Base-by-base conservation (phyloP, 345 rosid species). In the Pistacia atlantica region DNA sequence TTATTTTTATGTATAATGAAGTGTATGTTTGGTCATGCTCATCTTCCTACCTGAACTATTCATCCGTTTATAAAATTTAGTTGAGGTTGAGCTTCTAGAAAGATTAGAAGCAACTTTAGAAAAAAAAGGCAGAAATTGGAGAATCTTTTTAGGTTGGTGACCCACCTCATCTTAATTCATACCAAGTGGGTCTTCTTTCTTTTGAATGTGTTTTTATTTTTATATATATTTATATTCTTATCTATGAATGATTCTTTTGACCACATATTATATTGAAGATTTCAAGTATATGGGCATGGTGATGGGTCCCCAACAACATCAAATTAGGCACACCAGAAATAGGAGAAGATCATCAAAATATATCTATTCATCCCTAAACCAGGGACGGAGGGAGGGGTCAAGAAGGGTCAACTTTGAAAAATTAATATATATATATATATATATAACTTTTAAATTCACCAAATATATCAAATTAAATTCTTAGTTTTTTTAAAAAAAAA, bases 31-130 rank as follows among this genome's bases (percentile, higher is more conserved):
- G 73, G 58, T 57, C 67, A 13, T 67, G 28, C 28, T 3, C 54
- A 67, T 20, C 37, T 63, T 69, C 54, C 65, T 57, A 58, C 45
- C 12, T 58, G 6, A 5, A 52, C 3, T 6, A 49, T 49, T 6
- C 16, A 68, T 28, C 4, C 31, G 28, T 25, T 48, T 67, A 14
- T 11, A 1, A 5, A n/a, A 1, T 35, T 2, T 35, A 33, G 46
- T 42, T 42, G 22, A 16, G 69, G 46, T 42, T 42, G 22, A 16
- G 69, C 58, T 76, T 80, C 74, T 76, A 80, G 79, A 80, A 76
- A 59, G 62, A 71, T 68, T 51, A 38, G 8, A 25, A 25, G 0
- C 1, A 25, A 25, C 1, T 25, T 25, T 0, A 25, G 25, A 25
- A 25, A 22, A 14, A 38, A 22, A 18, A 10, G 31, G 51, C 3